Conservation (phyloP, 306 rosid species). For the Abrus pulchellus region DNA sequence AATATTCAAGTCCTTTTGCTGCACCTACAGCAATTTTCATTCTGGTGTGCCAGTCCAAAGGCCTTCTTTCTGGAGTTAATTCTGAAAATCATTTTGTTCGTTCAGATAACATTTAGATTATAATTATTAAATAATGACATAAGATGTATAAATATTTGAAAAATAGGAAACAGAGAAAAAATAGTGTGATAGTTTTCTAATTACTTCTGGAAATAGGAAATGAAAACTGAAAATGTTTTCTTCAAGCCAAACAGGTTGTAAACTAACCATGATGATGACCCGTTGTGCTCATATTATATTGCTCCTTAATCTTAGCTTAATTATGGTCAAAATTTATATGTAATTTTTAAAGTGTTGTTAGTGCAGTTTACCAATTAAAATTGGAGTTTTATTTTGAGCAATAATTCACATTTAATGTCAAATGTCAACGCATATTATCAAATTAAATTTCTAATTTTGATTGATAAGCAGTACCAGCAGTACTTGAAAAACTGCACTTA, state of each 20-base stretch:
- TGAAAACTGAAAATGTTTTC: background rate
- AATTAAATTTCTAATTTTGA: too few relatives aligned
- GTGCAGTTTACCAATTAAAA: too few relatives aligned
- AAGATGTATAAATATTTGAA: background rate
- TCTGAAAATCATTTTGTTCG: slow-evolving; percentile 55
- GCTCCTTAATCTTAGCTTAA: slow-evolving; percentile 1
- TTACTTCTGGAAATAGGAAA: too few relatives aligned
- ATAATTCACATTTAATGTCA: too few relatives aligned
- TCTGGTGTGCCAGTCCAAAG: slow-evolving; percentile 82
- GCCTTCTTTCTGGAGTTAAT: slow-evolving; percentile 39
- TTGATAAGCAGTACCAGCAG: too few relatives aligned
- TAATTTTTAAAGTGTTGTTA: too few relatives aligned
- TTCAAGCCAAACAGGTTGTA: background rate
- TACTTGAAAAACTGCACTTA: too few relatives aligned
- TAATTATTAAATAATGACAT: background rate
- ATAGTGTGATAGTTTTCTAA: too few relatives aligned
- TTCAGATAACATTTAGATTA: background rate
- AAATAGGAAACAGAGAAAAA: background rate
- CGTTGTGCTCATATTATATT: background rate
- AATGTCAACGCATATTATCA: too few relatives aligned
- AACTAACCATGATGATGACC: background rate
- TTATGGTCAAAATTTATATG: background rate
- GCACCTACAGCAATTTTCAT: slow-evolving; percentile 90
- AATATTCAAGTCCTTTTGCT: slow-evolving; percentile 87
- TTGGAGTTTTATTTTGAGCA: too few relatives aligned